These are phyloP conservation scores for Cytospora leucostoma DNA, from an alignment of 2,329 filamentous ascomycete species.

Conservation along the genomic window DNA sequence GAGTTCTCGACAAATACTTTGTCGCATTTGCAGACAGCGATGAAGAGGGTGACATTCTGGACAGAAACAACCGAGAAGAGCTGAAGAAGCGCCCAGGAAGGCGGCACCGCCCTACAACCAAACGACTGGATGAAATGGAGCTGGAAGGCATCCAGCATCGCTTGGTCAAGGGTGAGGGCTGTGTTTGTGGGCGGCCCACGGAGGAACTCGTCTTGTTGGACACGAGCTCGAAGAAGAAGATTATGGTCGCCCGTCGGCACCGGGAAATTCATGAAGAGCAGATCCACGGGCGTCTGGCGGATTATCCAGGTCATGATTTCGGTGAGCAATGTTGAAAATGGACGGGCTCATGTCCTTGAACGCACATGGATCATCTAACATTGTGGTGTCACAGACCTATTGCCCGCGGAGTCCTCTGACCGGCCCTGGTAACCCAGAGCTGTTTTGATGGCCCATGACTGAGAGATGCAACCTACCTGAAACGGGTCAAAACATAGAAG, in stretches of 20 bases:
- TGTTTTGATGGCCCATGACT: too few species aligned
- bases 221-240: slow-evolving; percentile 10
- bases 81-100: background rate
- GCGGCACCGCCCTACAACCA: slow-evolving; percentile 10
- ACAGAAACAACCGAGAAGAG: background rate
- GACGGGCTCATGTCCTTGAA: too few species aligned
- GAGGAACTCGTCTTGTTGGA: slow-evolving; percentile 1
- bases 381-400: too few species aligned
- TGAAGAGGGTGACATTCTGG: slow-evolving; percentile 1
- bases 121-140: slow-evolving; percentile 6
- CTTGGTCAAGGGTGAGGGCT: background rate
- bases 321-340: background rate
- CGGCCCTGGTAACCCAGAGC: too few species aligned
- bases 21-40: background rate
- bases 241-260: background rate
- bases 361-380: too few species aligned
- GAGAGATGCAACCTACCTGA: too few species aligned
- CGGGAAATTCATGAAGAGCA: background rate
- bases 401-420: too few species aligned
- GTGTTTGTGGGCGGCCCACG: background rate
- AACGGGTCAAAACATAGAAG: too few species aligned
- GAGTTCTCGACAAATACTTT: slow-evolving; percentile 14
- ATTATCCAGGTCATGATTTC: background rate
- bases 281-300: background rate
- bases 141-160: background rate